Evolutionary conservation across 2,329 filamentous ascomycete genomes (phyloP).

Genomic region (Penicillium sp.): DNA sequence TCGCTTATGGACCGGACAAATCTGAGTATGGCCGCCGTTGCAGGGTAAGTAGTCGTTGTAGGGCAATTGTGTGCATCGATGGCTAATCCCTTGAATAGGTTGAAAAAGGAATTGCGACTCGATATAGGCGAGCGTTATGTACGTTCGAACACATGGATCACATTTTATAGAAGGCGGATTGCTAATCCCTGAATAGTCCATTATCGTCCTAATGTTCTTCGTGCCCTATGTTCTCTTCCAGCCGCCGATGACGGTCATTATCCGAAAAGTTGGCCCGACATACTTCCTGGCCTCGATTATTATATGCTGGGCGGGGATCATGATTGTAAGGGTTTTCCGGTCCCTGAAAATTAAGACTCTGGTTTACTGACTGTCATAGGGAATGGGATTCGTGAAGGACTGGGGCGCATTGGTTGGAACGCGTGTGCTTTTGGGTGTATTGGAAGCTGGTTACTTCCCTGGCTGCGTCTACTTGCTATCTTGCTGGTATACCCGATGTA

Average conservation of each 20-base stretch:
- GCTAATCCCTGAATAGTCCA: constrained; percentile 20
- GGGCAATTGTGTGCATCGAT: neutral
- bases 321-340: constrained; percentile 22
- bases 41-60: constrained; percentile 48
- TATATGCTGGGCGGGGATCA: constrained; percentile 29
- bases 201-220: constrained; percentile 35
- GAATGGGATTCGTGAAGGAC: constrained; percentile 31
- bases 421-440: constrained; percentile 27
- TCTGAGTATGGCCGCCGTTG: constrained; percentile 64
- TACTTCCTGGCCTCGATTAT: constrained; percentile 29
- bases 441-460: constrained; percentile 61
- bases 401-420: constrained; percentile 28
- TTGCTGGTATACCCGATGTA: constrained; percentile 63
- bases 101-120: constrained; percentile 18
- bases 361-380: constrained; percentile 16
- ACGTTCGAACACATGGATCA: neutral
- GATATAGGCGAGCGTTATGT: constrained; percentile 20
- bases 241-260: constrained; percentile 31
- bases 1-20: constrained; percentile 79
- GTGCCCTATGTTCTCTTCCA: constrained; percentile 34
- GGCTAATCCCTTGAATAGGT: constrained; percentile 14
- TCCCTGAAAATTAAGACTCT: too few relatives aligned
- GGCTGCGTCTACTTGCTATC: constrained; percentile 69
- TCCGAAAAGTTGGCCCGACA: constrained; percentile 31
- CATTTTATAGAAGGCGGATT: neutral